Conservation (phyloP, 805 yeast species). For the Kodamaea fukazawae region DNA sequence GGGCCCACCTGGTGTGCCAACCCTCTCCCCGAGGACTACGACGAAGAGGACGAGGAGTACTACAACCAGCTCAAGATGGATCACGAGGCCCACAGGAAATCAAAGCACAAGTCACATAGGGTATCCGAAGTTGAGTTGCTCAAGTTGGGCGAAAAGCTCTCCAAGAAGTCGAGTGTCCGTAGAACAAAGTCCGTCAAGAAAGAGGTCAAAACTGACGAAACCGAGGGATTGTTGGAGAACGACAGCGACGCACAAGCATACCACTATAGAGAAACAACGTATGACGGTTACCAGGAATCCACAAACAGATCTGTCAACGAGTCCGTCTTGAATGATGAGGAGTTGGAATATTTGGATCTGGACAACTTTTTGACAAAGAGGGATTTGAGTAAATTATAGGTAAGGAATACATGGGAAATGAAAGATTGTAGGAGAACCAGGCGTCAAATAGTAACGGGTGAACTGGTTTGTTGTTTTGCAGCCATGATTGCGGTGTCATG, state of each 20-base stretch:
- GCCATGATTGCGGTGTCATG: too few relatives aligned
- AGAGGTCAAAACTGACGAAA: neutral
- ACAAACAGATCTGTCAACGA: slow-evolving; percentile 1
- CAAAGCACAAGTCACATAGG: slow-evolving; percentile 7
- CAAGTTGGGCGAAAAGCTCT: slow-evolving; percentile 35
- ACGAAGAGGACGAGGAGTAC: slow-evolving; percentile 15
- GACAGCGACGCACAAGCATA: slow-evolving; percentile 4
- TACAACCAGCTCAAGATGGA: slow-evolving; percentile 7
- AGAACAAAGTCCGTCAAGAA: slow-evolving; percentile 10
- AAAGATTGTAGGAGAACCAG: too few relatives aligned
- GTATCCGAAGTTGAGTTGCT: slow-evolving; percentile 29
- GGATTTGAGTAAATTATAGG: neutral
- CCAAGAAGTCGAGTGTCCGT: slow-evolving; percentile 33
- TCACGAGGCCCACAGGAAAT: slow-evolving; percentile 9
- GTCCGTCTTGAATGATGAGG: slow-evolving; percentile 24
- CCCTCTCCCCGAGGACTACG: slow-evolving; percentile 33
- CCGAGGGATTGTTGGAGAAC: slow-evolving; percentile 1
- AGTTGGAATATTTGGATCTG: slow-evolving; percentile 19
- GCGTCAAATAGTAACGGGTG: too few relatives aligned
- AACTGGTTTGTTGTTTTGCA: too few relatives aligned
- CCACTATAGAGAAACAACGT: slow-evolving; percentile 26
- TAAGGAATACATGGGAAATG: neutral
- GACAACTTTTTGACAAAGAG: slow-evolving; percentile 13
- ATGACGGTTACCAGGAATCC: slow-evolving; percentile 22
- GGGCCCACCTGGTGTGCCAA: slow-evolving; percentile 52